These are phyloP conservation scores for Pseudozyma flocculosa DNA, from an alignment of 1,284 basidiomycete genomes.

Conservation along the genomic window DNA sequence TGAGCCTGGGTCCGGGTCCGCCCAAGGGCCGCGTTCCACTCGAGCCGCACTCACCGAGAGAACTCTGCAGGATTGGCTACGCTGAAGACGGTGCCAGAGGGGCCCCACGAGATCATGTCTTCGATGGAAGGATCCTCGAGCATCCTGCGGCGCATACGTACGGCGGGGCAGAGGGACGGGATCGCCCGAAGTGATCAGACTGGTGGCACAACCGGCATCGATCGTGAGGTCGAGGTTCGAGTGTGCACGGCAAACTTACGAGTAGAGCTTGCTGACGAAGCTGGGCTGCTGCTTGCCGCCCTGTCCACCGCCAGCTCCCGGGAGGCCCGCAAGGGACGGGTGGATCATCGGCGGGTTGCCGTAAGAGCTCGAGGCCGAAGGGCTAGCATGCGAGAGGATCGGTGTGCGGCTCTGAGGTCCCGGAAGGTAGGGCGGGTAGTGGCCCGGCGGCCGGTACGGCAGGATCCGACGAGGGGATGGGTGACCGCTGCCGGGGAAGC, in stretches of 20 bases:
- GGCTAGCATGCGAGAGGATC: slow-evolving; percentile 24
- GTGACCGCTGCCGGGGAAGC: slow-evolving; percentile 2
- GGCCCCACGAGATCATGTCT: slow-evolving; percentile 47
- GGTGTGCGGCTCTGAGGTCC: slow-evolving; percentile 12
- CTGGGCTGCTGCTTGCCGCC: slow-evolving; percentile 49
- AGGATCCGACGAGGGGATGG: slow-evolving; percentile 20
- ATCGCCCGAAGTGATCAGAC: no score
- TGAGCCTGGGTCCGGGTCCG: no score
- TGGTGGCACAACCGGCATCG: no score
- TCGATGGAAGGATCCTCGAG: slow-evolving; percentile 47
- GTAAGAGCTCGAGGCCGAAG: slow-evolving; percentile 21
- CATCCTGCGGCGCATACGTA: slow-evolving; percentile 29
- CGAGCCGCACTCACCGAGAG: slow-evolving; percentile 20
- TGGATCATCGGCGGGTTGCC: slow-evolving; percentile 47
- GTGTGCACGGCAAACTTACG: background rate
- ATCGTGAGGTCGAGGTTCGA: no score
- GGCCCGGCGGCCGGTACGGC: slow-evolving; percentile 15
- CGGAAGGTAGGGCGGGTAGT: slow-evolving; percentile 6
- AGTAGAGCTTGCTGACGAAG: slow-evolving; percentile 51
- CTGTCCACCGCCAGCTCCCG: slow-evolving; percentile 36
- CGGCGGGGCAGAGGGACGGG: no score
- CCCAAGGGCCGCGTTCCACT: no score
- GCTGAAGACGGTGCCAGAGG: slow-evolving; percentile 42
- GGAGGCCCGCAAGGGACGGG: slow-evolving; percentile 41
- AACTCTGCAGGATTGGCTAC: slow-evolving; percentile 52